Conservation (phyloP, 257 asterid species). For the Ocimum tenuiflorum region DNA sequence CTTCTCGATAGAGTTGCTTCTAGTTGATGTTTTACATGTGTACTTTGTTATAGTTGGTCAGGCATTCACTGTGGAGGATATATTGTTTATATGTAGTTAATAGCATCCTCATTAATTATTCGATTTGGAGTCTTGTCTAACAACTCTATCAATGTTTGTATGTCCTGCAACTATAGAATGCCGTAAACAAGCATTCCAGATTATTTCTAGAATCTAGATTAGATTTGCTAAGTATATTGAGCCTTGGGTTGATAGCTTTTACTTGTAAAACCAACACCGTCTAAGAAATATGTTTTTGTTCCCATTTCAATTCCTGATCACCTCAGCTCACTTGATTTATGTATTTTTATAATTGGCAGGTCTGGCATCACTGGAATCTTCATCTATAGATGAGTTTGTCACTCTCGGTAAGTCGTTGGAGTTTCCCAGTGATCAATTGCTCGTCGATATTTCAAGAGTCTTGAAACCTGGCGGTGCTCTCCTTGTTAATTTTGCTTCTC, state of each 20-base stretch:
- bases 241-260: background rate
- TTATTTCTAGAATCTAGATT: background rate
- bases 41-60: background rate
- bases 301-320: background rate
- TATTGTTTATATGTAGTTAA: background rate
- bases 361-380: conserved; percentile 43
- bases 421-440: conserved; percentile 46
- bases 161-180: background rate
- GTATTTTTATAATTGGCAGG: conserved; percentile 35
- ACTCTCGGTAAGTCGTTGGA: conserved; percentile 45
- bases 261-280: background rate
- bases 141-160: background rate
- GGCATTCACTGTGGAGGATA: background rate
- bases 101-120: background rate
- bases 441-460: conserved; percentile 45
- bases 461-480: conserved; percentile 72
- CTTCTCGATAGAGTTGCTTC: conserved; percentile 1
- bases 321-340: background rate
- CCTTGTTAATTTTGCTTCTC: conserved; percentile 36
- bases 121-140: background rate
- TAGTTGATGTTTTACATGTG: background rate
- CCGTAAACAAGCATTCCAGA: background rate
- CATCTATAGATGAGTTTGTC: conserved; percentile 46
- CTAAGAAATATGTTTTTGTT: background rate
- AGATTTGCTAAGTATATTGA: background rate